Evolutionary conservation across 2,329 filamentous ascomycete genomes (phyloP).

Genomic region (Cadophora malorum): DNA sequence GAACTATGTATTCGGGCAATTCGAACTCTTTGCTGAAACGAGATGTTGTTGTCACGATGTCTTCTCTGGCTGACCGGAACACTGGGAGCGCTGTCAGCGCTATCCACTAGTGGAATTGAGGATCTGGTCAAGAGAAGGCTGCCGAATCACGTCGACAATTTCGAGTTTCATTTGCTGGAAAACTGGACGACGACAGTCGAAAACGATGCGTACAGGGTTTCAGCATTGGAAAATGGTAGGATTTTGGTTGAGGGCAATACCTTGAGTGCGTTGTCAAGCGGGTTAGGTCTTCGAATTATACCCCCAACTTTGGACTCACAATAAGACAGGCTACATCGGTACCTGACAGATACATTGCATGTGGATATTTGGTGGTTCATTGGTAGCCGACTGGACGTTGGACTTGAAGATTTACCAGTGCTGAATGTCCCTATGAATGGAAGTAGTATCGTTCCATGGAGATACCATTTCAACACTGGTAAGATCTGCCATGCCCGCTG

Average conservation of each 20-base stretch:
- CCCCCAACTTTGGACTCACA: not conserved
- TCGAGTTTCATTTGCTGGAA: constrained; percentile 31
- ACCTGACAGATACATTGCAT: constrained; percentile 50
- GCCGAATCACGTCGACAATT: constrained; percentile 32
- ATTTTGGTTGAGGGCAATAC: constrained; percentile 47
- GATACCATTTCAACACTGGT: constrained; percentile 60
- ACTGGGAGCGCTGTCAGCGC: constrained; percentile 3
- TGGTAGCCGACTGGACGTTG: constrained; percentile 49
- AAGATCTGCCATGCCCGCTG: not conserved
- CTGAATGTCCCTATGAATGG: constrained; percentile 47
- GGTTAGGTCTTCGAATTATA: constrained; percentile 35
- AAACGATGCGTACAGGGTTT: constrained; percentile 37
- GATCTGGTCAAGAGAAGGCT: constrained; percentile 34
- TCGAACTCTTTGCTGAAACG: not conserved
- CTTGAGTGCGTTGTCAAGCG: constrained; percentile 45
- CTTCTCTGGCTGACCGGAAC: not conserved
- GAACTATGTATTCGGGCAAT: too few species aligned
- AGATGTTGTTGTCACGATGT: not conserved
- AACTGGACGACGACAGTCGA: constrained; percentile 18
- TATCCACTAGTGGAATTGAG: constrained; percentile 32
- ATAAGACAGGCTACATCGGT: constrained; percentile 48
- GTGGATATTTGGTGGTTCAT: constrained; percentile 56
- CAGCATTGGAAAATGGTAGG: constrained; percentile 36
- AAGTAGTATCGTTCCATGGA: constrained; percentile 51
- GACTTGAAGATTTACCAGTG: constrained; percentile 43